Base-by-base conservation (phyloP, 257 asterid genomes). In the Coffea eugenioides region DNA sequence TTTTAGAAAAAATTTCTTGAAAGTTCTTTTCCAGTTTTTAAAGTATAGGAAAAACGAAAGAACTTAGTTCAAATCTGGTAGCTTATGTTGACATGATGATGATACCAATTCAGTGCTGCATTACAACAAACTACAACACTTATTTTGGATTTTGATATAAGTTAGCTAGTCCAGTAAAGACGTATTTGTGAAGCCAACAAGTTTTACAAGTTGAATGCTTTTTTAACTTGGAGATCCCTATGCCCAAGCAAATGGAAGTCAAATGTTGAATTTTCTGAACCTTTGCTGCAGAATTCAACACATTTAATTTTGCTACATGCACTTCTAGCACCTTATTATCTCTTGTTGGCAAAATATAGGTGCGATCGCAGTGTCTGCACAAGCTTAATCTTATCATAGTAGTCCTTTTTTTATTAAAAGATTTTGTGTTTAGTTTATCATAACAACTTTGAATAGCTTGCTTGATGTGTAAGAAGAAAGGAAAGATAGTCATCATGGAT, bases 171-270 rank as follows among this genome's bases (percentile, higher is more conserved):
- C 61, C 15, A 16, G 61, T 54, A 15, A 54, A 18, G 27, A 27
- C 77, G 43, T 52, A 57, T 31, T 43, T 36, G 69, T 62, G 45
- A 45, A 66, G 43, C n/a, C 57, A 77, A 27, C 57, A 77, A 46
- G 6, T 46, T 27, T 3, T 25, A 64, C 16, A 25, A 46, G 73
- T 7, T 76, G 6, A 25, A 46, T 25, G 27, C 27, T n/a, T 23
- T 2, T 6, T 25, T 68, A 20, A 65, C 77, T 45, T 71, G 45
- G 57, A 41, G 20, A 48, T 43, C 23, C 71, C 5, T 73, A 25
- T 23, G 61, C 1, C 31, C 41, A 23, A 27, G 25, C 23, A 23
- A 46, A n/a, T 15, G 18, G 34, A 51, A 51, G 65, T 52, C 54
- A 66, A 51, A 31, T 72, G 15, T 48, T 15, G 27, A 15, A 67